Conservation (phyloP, 2,329 filamentous ascomycete species). For the Hymenoscyphus infarciens region DNA sequence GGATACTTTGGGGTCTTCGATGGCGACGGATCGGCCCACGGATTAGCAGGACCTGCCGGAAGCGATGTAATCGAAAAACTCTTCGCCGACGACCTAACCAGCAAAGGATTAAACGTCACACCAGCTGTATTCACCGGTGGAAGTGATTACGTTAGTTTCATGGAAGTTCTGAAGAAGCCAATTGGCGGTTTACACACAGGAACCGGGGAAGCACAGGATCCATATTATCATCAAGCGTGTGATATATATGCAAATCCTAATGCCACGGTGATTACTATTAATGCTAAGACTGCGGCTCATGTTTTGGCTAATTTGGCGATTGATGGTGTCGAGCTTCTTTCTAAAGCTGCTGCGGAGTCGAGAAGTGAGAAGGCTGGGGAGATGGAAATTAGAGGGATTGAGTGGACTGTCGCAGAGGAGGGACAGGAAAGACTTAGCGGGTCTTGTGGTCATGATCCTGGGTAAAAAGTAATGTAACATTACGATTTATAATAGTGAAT, state of each 20-base stretch:
- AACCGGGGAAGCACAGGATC: conserved; percentile 15
- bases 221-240: conserved; percentile 21
- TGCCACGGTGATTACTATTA: conserved; percentile 16
- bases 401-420: conserved; percentile 10
- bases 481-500: neutral
- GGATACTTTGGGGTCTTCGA: conserved; percentile 52
- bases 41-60: conserved; percentile 50
- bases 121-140: conserved; percentile 14
- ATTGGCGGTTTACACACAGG: conserved; percentile 19
- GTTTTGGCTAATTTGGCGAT: conserved; percentile 15
- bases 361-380: conserved; percentile 11
- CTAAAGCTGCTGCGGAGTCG: conserved; percentile 4
- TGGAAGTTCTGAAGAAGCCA: conserved; percentile 16
- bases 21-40: conserved; percentile 53
- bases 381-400: conserved; percentile 10
- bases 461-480: neutral
- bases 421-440: conserved; percentile 7
- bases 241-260: conserved; percentile 19
- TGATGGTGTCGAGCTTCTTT: conserved; percentile 15
- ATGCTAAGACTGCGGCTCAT: conserved; percentile 20
- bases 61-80: conserved; percentile 52
- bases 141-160: conserved; percentile 17
- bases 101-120: conserved; percentile 14
- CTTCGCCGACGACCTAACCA: conserved; percentile 39
- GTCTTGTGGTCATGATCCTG: conserved; percentile 12